A percentile compares a stretch with the other conserved stretches of the same genome.
These are phyloP conservation scores for Gyrodon lividus DNA, from an alignment of 768 basidiomycete species.

Conservation along the genomic window DNA sequence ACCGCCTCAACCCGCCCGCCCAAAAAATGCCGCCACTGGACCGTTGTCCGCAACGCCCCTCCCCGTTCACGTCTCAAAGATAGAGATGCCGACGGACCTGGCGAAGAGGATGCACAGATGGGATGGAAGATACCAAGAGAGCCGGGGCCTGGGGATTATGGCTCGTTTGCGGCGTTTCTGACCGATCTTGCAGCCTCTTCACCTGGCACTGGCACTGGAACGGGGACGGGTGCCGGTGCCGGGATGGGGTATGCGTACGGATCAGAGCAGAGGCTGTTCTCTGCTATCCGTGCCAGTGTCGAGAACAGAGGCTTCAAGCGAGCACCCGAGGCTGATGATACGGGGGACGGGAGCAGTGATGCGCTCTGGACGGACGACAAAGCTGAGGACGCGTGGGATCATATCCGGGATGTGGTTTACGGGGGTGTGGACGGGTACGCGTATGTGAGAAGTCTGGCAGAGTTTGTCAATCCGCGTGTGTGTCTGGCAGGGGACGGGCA, in stretches of 20 bases:
- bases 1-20: slow-evolving; percentile 7
- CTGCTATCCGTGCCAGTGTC: slow-evolving; percentile 39
- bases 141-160: slow-evolving; percentile 57
- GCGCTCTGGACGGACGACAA: slow-evolving; percentile 49
- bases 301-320: slow-evolving; percentile 22
- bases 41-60: slow-evolving; percentile 49
- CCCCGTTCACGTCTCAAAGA: slow-evolving; percentile 49
- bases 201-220: slow-evolving; percentile 15
- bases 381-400: slow-evolving; percentile 60
- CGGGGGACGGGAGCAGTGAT: slow-evolving; percentile 15
- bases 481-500: neutral
- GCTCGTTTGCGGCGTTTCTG: slow-evolving; percentile 54
- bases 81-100: slow-evolving; percentile 44
- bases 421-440: slow-evolving; percentile 76
- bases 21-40: slow-evolving; percentile 58
- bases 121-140: slow-evolving; percentile 53
- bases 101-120: slow-evolving; percentile 35
- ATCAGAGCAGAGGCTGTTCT: slow-evolving; percentile 25
- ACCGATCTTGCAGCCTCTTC: slow-evolving; percentile 41
- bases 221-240: slow-evolving; percentile 18
- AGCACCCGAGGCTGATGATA: slow-evolving; percentile 19
- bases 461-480: slow-evolving; percentile 50
- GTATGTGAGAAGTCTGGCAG: slow-evolving; percentile 73
- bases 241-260: slow-evolving; percentile 8
- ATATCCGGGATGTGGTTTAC: slow-evolving; percentile 72